Evolutionary conservation across 148 eudicot genomes (phyloP).

Genomic region (Dianthus caryophyllus): DNA sequence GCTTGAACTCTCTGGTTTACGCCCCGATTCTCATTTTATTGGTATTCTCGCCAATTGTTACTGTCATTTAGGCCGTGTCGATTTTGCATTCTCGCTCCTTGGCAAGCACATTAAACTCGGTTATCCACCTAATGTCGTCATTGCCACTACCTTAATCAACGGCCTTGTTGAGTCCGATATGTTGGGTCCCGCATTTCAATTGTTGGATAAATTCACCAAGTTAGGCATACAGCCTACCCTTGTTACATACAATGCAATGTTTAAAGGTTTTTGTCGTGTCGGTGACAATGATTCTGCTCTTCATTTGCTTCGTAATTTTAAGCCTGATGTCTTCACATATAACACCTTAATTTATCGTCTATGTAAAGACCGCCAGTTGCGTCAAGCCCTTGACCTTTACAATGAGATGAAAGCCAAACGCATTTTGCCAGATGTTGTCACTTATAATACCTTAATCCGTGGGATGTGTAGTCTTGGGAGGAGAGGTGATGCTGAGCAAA

Average conservation of each 20-base stretch:
- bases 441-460: conserved; percentile 7
- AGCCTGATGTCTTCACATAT: conserved; percentile 2
- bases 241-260: background rate
- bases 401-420: conserved; percentile 9
- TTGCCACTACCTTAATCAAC: background rate
- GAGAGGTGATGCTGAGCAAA: conserved; percentile 4
- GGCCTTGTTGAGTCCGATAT: background rate
- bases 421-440: background rate
- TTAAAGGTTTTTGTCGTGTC: background rate
- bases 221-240: background rate
- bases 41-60: background rate
- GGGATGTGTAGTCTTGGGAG: conserved; percentile 13
- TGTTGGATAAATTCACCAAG: conserved; percentile 5
- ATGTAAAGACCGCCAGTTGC: conserved; percentile 5
- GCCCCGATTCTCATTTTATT: background rate
- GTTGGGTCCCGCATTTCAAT: background rate
- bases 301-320: background rate
- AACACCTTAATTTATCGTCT: background rate
- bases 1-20: background rate
- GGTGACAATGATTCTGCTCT: conserved; percentile 2
- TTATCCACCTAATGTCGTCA: background rate
- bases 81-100: background rate
- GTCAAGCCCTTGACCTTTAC: background rate
- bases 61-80: background rate
- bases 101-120: background rate